Base-by-base conservation (phyloP, 306 rosid genomes). In the Morella rubra region DNA sequence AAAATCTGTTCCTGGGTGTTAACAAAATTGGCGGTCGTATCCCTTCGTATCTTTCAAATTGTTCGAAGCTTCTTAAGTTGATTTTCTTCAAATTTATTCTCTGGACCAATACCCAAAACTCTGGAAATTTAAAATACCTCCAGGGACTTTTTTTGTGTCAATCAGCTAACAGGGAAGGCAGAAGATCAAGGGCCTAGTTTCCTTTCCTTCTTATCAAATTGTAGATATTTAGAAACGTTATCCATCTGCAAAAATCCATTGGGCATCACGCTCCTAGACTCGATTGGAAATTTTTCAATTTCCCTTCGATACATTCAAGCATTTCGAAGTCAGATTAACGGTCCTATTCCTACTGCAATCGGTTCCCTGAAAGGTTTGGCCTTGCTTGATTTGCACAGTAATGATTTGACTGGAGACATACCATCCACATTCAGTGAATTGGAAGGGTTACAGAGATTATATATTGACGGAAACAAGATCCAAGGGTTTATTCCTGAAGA, bases 1-100 rank as follows among this genome's bases (percentile, higher is more conserved):
- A 41, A 16, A 0, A 1, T 42, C 0, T 65, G 24, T 0, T 0
- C 0, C 5, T 65, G 8, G 5, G 2, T 65, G 0, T 0, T 0
- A 41, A 65, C 71, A 9, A 18, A 18, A 1, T 41, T 41, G 18
- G 7, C 18, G 50, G 71, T 16, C 71, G 3, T 41, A 18, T 41
- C 27, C 14, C 71, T 40, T 41, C 71, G 0, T 16, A 1, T 65
- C 50, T 65, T 65, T 65, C 71, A 42, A 65, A 65, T 42, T 65
- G 71, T 65, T 65, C 71, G 8, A 18, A 65, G 0, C 71, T 65
- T 13, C 13, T 18, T 6, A 0, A 9, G 22, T 65, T 4, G 27
- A 7, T 41, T 65, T 18, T 0, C 0, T 41, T 6, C 2, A 42
- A 66, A 66, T 49, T 66, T 66, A n/a, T 0, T 66, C 16, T 18